A percentile compares a stretch with the other conserved stretches of the same genome.
Conservation (phyloP, 345 rosid species). For the Psidium guajava region DNA sequence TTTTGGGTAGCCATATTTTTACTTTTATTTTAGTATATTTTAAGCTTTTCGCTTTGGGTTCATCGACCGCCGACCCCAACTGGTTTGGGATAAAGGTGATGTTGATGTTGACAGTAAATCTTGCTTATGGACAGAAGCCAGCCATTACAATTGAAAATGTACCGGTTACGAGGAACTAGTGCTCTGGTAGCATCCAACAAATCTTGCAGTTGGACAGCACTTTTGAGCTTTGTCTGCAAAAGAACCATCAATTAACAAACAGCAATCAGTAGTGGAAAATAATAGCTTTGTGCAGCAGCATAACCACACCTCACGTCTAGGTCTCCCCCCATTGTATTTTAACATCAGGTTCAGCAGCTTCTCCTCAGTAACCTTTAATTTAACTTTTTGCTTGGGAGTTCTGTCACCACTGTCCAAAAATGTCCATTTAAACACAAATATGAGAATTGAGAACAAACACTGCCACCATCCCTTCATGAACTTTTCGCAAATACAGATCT, state of each 20-base stretch:
- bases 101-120: background rate
- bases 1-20: too few relatives aligned
- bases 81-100: too few relatives aligned
- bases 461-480: background rate
- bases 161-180: conserved; percentile 92
- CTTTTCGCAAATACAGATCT: conserved; percentile 9
- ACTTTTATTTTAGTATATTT: too few relatives aligned
- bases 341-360: conserved; percentile 83
- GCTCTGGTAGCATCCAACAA: conserved; percentile 94
- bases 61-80: too few relatives aligned
- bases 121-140: background rate
- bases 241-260: background rate
- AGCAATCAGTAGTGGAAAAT: background rate
- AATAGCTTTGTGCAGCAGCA: conserved; percentile 5
- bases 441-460: background rate
- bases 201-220: conserved; percentile 96
- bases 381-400: conserved; percentile 99
- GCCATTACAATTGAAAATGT: conserved; percentile 3
- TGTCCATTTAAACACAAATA: background rate
- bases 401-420: conserved; percentile 76
- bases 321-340: conserved; percentile 95
- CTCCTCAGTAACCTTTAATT: conserved; percentile 96
- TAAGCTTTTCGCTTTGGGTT: too few relatives aligned
- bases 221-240: conserved; percentile 94
- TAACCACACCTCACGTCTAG: conserved; percentile 60